phyloP scores from a whole-genome alignment of 2,329 filamentous ascomycete genomes.

The Cladosporium oxysporum region DNA sequence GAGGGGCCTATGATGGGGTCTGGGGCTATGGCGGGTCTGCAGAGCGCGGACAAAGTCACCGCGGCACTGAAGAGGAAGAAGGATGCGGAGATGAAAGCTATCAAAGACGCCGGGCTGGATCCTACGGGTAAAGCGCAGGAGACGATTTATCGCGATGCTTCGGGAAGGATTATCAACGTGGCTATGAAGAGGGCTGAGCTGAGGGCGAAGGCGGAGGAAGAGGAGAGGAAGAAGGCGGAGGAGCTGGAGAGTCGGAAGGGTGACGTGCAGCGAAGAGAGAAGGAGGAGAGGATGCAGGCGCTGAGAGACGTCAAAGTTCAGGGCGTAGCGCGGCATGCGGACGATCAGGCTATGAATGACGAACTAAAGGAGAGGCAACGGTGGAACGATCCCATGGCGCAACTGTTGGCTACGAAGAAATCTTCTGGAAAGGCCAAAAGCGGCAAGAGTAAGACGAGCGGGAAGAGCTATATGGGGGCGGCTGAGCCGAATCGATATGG shows the following conservation, averaged over 20 bases:
- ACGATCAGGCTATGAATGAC: conserved; percentile 83
- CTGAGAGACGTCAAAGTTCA: conserved; percentile 81
- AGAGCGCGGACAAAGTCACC: conserved; percentile 74
- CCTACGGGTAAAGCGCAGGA: conserved; percentile 60
- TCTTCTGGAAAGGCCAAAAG: conserved; percentile 47
- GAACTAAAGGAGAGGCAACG: conserved; percentile 74
- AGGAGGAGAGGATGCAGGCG: conserved; percentile 63
- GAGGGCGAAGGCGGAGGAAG: conserved; percentile 74
- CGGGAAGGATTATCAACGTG: conserved; percentile 89
- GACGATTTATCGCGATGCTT: conserved; percentile 94
- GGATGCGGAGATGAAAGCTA: conserved; percentile 59
- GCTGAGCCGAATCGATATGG: conserved; percentile 90
- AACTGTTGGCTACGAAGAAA: conserved; percentile 66
- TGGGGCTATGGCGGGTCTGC: conserved; percentile 82
- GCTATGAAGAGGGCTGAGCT: conserved; percentile 87
- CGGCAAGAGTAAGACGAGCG: conserved; percentile 53
- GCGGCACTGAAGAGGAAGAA: conserved; percentile 61
- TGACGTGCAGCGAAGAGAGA: conserved; percentile 76
- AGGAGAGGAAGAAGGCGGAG: conserved; percentile 62
- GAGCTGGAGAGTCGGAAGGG: conserved; percentile 74
- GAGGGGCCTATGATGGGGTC: conserved; percentile 73
- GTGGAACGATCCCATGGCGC: conserved; percentile 93
- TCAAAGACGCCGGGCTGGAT: conserved; percentile 48
- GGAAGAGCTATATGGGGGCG: conserved; percentile 72
- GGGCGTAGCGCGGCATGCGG: conserved; percentile 74